Percentiles rank a stretch among this genome's conserved stretches.
Conservation (phyloP, 306 rosid species). For the Echinosophora koreensis region DNA sequence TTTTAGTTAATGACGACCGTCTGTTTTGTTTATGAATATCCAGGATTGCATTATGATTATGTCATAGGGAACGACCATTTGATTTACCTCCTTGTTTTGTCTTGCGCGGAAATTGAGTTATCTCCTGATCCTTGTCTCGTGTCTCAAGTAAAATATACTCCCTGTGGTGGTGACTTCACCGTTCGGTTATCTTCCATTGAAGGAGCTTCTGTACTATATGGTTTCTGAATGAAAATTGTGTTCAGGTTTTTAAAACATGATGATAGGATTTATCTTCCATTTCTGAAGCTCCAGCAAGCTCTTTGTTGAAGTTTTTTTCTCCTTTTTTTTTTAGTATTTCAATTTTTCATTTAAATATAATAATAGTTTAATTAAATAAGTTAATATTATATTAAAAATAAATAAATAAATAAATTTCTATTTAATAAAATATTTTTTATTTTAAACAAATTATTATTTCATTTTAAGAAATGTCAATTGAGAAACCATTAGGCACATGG, state of each 20-base stretch:
- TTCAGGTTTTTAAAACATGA: constrained; percentile 45
- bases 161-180: constrained; percentile 93
- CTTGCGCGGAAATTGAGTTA: constrained; percentile 71
- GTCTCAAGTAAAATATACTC: constrained; percentile 71
- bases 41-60: background rate
- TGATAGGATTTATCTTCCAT: no score
- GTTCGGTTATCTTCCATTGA: constrained; percentile 88
- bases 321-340: no score
- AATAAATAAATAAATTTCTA: no score
- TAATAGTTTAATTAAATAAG: no score
- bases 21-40: background rate
- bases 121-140: constrained; percentile 92
- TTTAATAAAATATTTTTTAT: no score
- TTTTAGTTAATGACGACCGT: constrained; percentile 8
- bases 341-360: no score
- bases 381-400: no score
- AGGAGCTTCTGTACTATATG: constrained; percentile 97
- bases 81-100: constrained; percentile 31
- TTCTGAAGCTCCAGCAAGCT: no score
- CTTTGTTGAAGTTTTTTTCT: no score
- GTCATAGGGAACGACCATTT: background rate
- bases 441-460: no score
- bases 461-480: no score
- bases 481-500: no score
- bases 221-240: constrained; percentile 52